These are phyloP conservation scores for Podospora anserina DNA, from an alignment of 495 filamentous ascomycete species.

Conservation along the genomic window DNA sequence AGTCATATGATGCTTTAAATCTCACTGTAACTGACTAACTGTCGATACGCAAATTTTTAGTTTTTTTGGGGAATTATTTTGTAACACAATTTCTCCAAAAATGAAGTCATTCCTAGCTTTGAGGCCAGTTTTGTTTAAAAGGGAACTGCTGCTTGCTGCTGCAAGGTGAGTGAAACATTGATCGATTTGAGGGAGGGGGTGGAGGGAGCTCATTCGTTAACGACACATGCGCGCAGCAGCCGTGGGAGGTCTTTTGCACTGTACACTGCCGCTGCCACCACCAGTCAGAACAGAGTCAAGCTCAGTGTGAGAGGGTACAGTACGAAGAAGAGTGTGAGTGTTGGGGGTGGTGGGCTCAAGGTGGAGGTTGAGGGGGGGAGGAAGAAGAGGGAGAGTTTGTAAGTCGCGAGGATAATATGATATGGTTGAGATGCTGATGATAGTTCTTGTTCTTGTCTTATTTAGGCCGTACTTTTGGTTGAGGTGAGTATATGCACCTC, in stretches of 20 bases:
- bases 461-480: constrained; percentile 35
- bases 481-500: constrained; percentile 29
- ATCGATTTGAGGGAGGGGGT: background rate
- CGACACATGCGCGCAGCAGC: background rate
- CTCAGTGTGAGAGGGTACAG: background rate
- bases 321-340: background rate
- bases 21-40: background rate
- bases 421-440: background rate
- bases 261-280: background rate
- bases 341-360: background rate
- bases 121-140: background rate
- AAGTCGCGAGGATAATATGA: background rate
- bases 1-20: background rate
- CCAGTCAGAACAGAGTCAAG: background rate
- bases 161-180: constrained; percentile 16
- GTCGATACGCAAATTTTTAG: no score
- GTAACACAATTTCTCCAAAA: background rate
- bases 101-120: constrained; percentile 6
- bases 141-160: background rate
- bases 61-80: no score
- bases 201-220: background rate
- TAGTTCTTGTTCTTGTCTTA: background rate
- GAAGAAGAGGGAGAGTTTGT: background rate
- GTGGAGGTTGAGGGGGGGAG: background rate
- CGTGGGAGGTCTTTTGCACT: background rate